Evolutionary conservation across 2,329 filamentous ascomycete genomes (phyloP).

Genomic region (Myriosclerotinia scirpicola): DNA sequence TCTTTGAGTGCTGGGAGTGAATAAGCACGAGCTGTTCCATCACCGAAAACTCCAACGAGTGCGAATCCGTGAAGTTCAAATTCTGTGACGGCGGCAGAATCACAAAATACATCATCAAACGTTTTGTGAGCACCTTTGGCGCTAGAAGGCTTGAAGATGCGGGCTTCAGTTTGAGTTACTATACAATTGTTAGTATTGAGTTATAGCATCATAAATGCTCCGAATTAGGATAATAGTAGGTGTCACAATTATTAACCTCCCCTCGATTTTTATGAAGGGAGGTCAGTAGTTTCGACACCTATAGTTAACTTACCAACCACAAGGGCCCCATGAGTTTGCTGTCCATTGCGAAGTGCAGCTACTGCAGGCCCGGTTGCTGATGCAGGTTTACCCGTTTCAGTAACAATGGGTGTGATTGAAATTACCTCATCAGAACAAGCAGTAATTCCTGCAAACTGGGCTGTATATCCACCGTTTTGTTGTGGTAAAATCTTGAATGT

Average conservation of each 20-base stretch:
- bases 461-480: conserved; percentile 66
- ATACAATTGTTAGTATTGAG: conserved; percentile 25
- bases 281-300: not conserved
- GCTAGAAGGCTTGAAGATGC: conserved; percentile 82
- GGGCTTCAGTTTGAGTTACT: conserved; percentile 68
- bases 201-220: too few relatives aligned
- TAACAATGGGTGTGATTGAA: conserved; percentile 75
- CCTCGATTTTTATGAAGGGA: not conserved
- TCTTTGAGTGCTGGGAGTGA: conserved; percentile 88
- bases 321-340: conserved; percentile 75
- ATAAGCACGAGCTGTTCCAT: conserved; percentile 76
- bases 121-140: conserved; percentile 89
- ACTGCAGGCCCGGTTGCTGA: conserved; percentile 73
- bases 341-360: conserved; percentile 71
- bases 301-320: conserved; percentile 60
- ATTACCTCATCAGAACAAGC: conserved; percentile 69
- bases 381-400: conserved; percentile 74
- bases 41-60: conserved; percentile 80
- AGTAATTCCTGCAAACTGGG: conserved; percentile 67
- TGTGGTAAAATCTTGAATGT: conserved; percentile 90
- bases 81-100: conserved; percentile 74
- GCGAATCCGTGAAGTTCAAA: conserved; percentile 75
- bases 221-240: not conserved
- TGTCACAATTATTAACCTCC: not conserved
- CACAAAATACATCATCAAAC: conserved; percentile 79